Percentiles rank a stretch among this genome's conserved stretches.
Conservation (phyloP, 2,329 filamentous ascomycete species). For the Aureobasidium sp. region DNA sequence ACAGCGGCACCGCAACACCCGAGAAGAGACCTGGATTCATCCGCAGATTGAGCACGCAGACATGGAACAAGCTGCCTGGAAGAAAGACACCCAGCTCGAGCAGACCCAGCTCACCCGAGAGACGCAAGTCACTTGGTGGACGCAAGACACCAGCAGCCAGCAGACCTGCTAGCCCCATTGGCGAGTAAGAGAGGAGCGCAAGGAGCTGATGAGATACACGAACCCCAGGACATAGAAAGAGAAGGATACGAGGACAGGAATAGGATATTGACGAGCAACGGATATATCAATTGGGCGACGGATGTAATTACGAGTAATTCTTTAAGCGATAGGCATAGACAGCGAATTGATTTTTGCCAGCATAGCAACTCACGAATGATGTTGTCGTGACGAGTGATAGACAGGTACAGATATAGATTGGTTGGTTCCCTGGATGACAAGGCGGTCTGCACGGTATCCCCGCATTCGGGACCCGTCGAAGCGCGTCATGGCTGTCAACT, state of each 20-base stretch:
- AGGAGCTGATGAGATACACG: neutral
- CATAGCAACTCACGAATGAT: neutral
- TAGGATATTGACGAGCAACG: neutral
- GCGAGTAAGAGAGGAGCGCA: neutral
- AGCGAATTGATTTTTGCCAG: neutral
- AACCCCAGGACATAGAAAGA: neutral
- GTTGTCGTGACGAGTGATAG: neutral
- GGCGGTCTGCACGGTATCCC: slow-evolving; percentile 6
- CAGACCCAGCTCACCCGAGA: neutral
- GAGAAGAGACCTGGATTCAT: slow-evolving; percentile 15
- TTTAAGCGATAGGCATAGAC: neutral
- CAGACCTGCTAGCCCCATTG: slow-evolving; percentile 3
- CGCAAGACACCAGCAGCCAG: slow-evolving; percentile 10
- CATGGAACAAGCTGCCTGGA: slow-evolving; percentile 10
- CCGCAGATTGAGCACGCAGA: slow-evolving; percentile 11
- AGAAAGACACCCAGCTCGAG: slow-evolving; percentile 12
- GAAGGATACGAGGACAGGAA: neutral
- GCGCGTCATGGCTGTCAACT: slow-evolving; percentile 9
- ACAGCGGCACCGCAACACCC: slow-evolving; percentile 5
- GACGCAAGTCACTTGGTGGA: neutral
- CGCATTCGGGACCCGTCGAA: neutral
- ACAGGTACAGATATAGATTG: neutral
- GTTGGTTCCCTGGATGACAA: neutral
- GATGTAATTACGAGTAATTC: slow-evolving; percentile 9
- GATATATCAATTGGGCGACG: neutral